A percentile compares a stretch with the other conserved stretches of the same genome.
These are phyloP conservation scores for Exophiala bonariae DNA, from an alignment of 2,329 filamentous ascomycete genomes.

Conservation along the genomic window DNA sequence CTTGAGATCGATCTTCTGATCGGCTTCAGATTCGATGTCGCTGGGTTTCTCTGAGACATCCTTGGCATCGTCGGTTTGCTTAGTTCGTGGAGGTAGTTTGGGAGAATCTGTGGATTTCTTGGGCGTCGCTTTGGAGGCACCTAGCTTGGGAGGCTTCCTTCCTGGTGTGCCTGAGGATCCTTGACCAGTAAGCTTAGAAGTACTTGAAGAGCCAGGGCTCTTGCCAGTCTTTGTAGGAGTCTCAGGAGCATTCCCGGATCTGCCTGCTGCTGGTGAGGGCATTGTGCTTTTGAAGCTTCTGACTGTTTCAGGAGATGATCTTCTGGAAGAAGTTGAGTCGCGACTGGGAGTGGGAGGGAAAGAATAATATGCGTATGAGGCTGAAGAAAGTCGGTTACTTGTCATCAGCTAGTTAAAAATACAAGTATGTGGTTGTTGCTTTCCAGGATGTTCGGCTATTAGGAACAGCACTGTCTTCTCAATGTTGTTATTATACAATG, in stretches of 20 bases:
- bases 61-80: constrained; percentile 19
- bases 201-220: constrained; percentile 27
- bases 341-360: constrained; percentile 26
- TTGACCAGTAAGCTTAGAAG: constrained; percentile 27
- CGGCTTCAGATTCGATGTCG: constrained; percentile 20
- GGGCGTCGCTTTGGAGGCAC: constrained; percentile 24
- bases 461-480: constrained; percentile 6
- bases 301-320: constrained; percentile 22
- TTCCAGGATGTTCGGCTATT: not conserved
- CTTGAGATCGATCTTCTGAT: constrained; percentile 24
- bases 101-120: constrained; percentile 24
- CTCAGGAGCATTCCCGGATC: constrained; percentile 24
- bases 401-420: constrained; percentile 24
- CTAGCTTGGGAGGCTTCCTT: constrained; percentile 28
- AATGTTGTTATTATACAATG: constrained; percentile 4
- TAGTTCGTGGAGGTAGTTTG: constrained; percentile 13
- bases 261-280: constrained; percentile 28
- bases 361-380: constrained; percentile 30
- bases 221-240: constrained; percentile 33
- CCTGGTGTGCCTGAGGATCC: constrained; percentile 16
- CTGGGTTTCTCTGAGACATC: constrained; percentile 18
- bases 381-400: constrained; percentile 26
- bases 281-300: constrained; percentile 26
- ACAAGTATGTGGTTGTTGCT: constrained; percentile 6
- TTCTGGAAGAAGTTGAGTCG: constrained; percentile 17